These are phyloP conservation scores for Platismatia glauca DNA, from an alignment of 495 filamentous ascomycete species.

Conservation along the genomic window DNA sequence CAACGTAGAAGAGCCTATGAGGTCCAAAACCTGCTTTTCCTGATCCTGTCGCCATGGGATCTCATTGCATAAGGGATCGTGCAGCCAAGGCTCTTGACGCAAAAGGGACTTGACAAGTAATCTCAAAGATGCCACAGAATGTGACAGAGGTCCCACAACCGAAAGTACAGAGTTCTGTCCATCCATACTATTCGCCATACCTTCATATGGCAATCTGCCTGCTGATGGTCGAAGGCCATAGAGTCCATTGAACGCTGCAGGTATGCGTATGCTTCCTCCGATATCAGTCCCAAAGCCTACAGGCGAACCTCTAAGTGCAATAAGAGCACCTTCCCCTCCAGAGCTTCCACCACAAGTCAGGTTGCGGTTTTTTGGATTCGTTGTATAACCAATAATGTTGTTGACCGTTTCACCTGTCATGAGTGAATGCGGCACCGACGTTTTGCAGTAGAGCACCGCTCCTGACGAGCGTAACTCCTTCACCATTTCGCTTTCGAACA, in stretches of 20 bases:
- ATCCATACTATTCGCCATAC: constrained; percentile 48
- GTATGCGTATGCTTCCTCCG: constrained; percentile 61
- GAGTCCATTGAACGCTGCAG: constrained; percentile 53
- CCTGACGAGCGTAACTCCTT: constrained; percentile 46
- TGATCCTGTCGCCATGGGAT: constrained; percentile 56
- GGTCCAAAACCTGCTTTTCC: constrained; percentile 37
- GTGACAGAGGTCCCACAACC: constrained; percentile 49
- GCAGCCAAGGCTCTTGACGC: constrained; percentile 50
- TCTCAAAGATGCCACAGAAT: constrained; percentile 39
- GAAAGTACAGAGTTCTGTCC: constrained; percentile 50
- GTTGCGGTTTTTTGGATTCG: constrained; percentile 53
- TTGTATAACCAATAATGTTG: constrained; percentile 51
- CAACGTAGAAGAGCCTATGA: constrained; percentile 36
- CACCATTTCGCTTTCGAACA: constrained; percentile 43
- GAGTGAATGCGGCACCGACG: constrained; percentile 50
- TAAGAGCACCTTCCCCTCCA: constrained; percentile 55
- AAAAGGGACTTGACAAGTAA: constrained; percentile 49
- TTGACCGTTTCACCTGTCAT: constrained; percentile 54
- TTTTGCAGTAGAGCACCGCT: constrained; percentile 59
- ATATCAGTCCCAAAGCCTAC: constrained; percentile 61
- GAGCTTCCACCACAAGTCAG: constrained; percentile 49
- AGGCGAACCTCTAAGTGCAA: constrained; percentile 47
- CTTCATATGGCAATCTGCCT: constrained; percentile 35
- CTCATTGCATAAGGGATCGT: constrained; percentile 53
- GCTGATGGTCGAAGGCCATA: constrained; percentile 46